Conservation (phyloP, 495 filamentous ascomycete species). For the Penicillium steckii region DNA sequence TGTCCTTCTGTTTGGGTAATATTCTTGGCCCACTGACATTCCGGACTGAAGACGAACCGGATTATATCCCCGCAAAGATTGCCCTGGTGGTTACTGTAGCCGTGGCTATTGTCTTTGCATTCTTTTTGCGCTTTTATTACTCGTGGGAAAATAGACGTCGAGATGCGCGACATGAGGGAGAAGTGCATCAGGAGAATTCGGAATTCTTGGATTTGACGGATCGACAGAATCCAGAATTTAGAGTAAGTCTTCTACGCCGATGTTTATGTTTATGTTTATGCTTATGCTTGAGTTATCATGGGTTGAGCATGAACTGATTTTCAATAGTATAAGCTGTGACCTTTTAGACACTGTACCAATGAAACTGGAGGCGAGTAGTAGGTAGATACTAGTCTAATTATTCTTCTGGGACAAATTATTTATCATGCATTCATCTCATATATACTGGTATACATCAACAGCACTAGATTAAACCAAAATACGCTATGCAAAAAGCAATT, state of each 20-base stretch:
- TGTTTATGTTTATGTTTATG: background rate
- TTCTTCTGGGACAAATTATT: no score
- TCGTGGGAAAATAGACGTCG: slow-evolving; percentile 45
- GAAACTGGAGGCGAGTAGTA: background rate
- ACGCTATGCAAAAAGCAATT: slow-evolving; percentile 12
- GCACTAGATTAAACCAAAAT: background rate
- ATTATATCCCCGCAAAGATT: slow-evolving; percentile 64
- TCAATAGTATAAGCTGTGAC: slow-evolving; percentile 15
- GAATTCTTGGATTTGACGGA: slow-evolving; percentile 41
- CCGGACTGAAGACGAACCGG: slow-evolving; percentile 33
- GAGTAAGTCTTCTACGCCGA: slow-evolving; percentile 21
- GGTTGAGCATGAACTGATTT: background rate
- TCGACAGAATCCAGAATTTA: slow-evolving; percentile 34
- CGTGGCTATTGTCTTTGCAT: slow-evolving; percentile 35
- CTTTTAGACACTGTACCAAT: background rate
- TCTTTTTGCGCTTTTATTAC: slow-evolving; percentile 42
- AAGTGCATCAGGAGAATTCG: slow-evolving; percentile 21
- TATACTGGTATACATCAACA: slow-evolving; percentile 11
- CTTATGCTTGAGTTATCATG: background rate
- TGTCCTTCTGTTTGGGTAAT: slow-evolving; percentile 61
- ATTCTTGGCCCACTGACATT: slow-evolving; percentile 58
- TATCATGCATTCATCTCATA: background rate
- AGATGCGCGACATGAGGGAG: slow-evolving; percentile 18
- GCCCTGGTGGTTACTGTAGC: slow-evolving; percentile 50
- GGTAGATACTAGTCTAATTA: no score